Evolutionary conservation across 169 alveolate genomes (phyloP), one percentile per base, ranked within the genome.

Genomic region (Plasmodium gaboni): DNA sequence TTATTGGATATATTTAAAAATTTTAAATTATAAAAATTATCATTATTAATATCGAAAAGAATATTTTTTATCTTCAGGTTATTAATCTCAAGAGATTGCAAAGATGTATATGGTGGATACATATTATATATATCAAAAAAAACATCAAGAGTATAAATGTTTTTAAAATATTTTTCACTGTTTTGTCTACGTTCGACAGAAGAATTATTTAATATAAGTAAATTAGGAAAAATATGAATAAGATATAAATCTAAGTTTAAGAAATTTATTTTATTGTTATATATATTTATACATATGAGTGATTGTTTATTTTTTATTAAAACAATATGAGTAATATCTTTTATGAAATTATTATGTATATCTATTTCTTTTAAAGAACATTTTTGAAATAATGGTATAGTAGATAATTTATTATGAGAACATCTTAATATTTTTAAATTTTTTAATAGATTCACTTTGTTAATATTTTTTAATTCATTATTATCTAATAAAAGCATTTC

Each of bases 31-130:
- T 38, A 4, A 12, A 80, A 80, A 44, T 80, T 28, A 38, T 80
- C 90, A 68, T 80, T 80, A 67, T 71, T 68, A 60, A 80, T 80
- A 44, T 61, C 46, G 59, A 80, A 80, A 22, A 80, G 50, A 44
- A 80, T 80, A 44, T 72, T 80, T 55, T 61, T 55, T 38, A 80
- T 80, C 57, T 80, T 80, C 10, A 80, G 15, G n/a, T 67, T 80
- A 26, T 68, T 80, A 38, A 80, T 80, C 68, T 80, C 90, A 2
- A 80, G 72, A 0, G 13, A 19, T 7, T 59, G n/a, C 48, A 80
- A 38, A n/a, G 90, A 60, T 12, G 90, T 80, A 48, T 80, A 80
- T 1, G 90, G 90, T 32, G 90, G 90, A 6, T 68, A 80, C 8
- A 80, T 10, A 44, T 80, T 80, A 38, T 80, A 65, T 48, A 80